These are phyloP conservation scores for Leishmania guyanensis DNA, from an alignment of 208 protist species.

Conservation along the genomic window DNA sequence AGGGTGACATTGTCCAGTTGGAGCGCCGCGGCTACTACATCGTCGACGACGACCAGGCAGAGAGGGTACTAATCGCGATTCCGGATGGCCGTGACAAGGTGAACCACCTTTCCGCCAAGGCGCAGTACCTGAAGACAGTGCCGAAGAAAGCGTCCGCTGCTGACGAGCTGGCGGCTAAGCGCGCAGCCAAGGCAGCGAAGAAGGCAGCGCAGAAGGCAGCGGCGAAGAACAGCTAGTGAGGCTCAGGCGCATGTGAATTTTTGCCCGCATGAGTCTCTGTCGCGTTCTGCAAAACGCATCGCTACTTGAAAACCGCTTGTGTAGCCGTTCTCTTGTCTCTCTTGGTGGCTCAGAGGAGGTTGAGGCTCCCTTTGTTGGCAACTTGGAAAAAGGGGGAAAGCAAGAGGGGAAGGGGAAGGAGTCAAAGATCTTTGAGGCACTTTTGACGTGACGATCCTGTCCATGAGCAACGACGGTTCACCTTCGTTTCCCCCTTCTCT, in stretches of 20 bases:
- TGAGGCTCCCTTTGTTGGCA: not conserved
- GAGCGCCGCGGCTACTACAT: slow-evolving; percentile 98
- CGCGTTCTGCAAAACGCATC: not conserved
- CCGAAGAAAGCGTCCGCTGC: slow-evolving; percentile 67
- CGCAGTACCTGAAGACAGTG: slow-evolving; percentile 85
- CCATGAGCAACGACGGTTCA: not conserved
- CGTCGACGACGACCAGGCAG: slow-evolving; percentile 74
- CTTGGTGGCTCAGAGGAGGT: not conserved
- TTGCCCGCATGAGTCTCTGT: not conserved
- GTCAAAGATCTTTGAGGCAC: not conserved
- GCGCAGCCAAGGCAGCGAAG: slow-evolving; percentile 86
- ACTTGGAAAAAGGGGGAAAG: not conserved
- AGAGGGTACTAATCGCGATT: slow-evolving; percentile 82
- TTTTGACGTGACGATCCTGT: not conserved
- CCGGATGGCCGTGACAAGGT: slow-evolving; percentile 90
- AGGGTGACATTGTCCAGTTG: slow-evolving; percentile 96
- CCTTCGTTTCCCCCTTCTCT: not conserved
- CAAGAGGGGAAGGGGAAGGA: not conserved
- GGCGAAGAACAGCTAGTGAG: slow-evolving; percentile 22
- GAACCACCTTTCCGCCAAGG: slow-evolving; percentile 91
- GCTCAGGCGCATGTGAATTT: not conserved
- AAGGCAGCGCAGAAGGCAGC: slow-evolving; percentile 82
- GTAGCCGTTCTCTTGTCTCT: not conserved
- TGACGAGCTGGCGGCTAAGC: slow-evolving; percentile 81
- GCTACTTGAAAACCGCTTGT: not conserved